Conservation (phyloP, 2,329 filamentous ascomycete genomes). For the Proliferodiscus dingleyae region DNA sequence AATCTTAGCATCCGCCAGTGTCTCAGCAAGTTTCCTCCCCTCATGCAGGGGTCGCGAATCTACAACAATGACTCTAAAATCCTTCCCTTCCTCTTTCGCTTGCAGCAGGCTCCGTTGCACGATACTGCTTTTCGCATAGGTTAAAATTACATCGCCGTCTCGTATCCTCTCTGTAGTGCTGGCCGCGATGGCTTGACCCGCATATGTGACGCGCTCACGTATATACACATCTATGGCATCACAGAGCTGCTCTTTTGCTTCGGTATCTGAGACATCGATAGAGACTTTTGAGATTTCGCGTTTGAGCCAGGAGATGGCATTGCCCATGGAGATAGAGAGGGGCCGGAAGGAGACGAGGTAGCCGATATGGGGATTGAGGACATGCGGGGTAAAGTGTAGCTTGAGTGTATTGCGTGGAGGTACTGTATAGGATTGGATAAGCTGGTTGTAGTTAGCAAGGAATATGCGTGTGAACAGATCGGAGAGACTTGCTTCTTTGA, state of each 20-base stretch:
- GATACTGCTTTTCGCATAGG: constrained; percentile 79
- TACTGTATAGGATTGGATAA: constrained; percentile 89
- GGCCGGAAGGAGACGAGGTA: constrained; percentile 92
- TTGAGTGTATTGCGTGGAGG: constrained; percentile 79
- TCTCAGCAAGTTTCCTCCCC: constrained; percentile 66
- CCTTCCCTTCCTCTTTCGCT: constrained; percentile 64
- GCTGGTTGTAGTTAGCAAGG: constrained; percentile 43
- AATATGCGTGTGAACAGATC: not conserved
- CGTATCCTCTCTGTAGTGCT: constrained; percentile 71
- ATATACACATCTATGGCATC: constrained; percentile 86
- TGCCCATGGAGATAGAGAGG: constrained; percentile 94
- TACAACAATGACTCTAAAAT: constrained; percentile 79
- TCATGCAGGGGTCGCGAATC: constrained; percentile 71
- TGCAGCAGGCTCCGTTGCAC: constrained; percentile 77
- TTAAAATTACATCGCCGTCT: constrained; percentile 77
- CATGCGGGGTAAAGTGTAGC: constrained; percentile 85
- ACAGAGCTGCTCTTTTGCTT: constrained; percentile 74
- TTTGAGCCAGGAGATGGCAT: constrained; percentile 92
- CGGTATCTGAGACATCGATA: constrained; percentile 73
- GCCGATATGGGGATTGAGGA: constrained; percentile 90
- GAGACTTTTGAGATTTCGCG: constrained; percentile 87
- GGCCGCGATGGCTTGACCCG: constrained; percentile 78
- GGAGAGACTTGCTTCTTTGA: constrained; percentile 72
- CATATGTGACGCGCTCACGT: constrained; percentile 80
- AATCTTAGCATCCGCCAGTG: constrained; percentile 62